Evolutionary conservation across 495 filamentous ascomycete species (phyloP), one percentile per base, ranked within the genome.

Genomic region (Beverwykella pulmonaria): DNA sequence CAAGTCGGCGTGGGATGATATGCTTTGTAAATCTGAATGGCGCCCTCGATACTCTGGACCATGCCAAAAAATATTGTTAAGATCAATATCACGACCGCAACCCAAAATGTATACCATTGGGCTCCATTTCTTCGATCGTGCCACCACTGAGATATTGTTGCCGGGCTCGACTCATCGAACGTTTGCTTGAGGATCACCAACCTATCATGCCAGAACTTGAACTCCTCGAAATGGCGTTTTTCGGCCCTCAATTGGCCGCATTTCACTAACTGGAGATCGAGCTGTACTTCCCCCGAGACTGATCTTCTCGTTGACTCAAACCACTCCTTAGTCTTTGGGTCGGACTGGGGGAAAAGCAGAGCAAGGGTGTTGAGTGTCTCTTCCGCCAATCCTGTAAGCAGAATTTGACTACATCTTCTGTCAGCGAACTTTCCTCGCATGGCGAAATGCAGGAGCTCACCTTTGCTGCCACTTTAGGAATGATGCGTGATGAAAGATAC

Each of bases 101-200:
- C 76, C 83, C 83, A 86, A 48, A 84, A 82, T 8, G 81, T 81
- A 58, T 82, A 84, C 80, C 82, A 85, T 67, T 85, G 80, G 0
- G 78, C 75, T 10, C 76, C 74, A 54, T 82, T 81, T 3, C 84
- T 70, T 54, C 82, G 63, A 68, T 86, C 82, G 36, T 75, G 67
- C 81, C 82, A 85, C 79, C 79, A 82, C 67, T 85, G 80, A 4
- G 12, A 34, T 1, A 62, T 69, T 0, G 85, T 48, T 8, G 59
- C 67, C 15, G 84, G 83, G 32, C 73, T 69, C 0, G 82, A 68
- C 34, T 86, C 76, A 65, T 87, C 84, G 56, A 81, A 85, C 0
- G 74, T 75, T 54, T 82, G 71, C 64, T 85, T 83, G 26, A 87
- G 73, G 2, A 82, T 75, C 0, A 82, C 73, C 0, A 86, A 71